A percentile compares a stretch with the other conserved stretches of the same genome.
These are phyloP conservation scores for Candida albicans DNA, from an alignment of 1,139 yeast genomes.

Conservation along the genomic window DNA sequence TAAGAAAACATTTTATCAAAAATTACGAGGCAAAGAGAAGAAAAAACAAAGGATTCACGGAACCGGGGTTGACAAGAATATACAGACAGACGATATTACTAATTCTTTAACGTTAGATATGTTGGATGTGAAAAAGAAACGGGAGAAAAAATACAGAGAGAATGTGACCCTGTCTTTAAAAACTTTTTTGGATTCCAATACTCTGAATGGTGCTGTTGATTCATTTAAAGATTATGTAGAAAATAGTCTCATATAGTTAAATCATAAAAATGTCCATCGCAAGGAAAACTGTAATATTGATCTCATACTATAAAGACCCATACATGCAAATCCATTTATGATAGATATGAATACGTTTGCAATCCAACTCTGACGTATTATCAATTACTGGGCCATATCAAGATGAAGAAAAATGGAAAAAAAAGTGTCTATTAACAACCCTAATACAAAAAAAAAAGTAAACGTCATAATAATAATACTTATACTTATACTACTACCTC, in stretches of 20 bases:
- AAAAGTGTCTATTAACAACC: too few relatives aligned
- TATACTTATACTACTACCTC: neutral
- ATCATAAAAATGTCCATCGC: neutral
- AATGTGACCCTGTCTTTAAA: constrained; percentile 3
- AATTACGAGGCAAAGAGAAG: constrained; percentile 3
- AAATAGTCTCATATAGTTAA: constrained; percentile 4
- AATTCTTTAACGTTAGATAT: constrained; percentile 1
- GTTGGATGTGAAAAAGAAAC: constrained; percentile 1
- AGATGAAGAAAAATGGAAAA: too few relatives aligned
- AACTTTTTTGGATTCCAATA: constrained; percentile 2
- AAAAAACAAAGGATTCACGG: neutral
- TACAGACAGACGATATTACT: constrained; percentile 4
- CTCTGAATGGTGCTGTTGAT: constrained; percentile 2
- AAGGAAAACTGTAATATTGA: neutral
- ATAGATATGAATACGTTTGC: too few relatives aligned
- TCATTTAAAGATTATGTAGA: constrained; percentile 6
- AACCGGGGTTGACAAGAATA: constrained; percentile 1
- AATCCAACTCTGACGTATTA: too few relatives aligned
- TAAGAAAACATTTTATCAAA: neutral
- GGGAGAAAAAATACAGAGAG: constrained; percentile 1
- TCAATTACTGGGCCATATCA: too few relatives aligned
- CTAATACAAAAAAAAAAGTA: neutral
- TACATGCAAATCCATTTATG: too few relatives aligned
- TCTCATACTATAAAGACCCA: too few relatives aligned
- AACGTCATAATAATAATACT: neutral